Conservation (phyloP, 1,284 basidiomycete genomes). For the Moesziomyces globuligerus region DNA sequence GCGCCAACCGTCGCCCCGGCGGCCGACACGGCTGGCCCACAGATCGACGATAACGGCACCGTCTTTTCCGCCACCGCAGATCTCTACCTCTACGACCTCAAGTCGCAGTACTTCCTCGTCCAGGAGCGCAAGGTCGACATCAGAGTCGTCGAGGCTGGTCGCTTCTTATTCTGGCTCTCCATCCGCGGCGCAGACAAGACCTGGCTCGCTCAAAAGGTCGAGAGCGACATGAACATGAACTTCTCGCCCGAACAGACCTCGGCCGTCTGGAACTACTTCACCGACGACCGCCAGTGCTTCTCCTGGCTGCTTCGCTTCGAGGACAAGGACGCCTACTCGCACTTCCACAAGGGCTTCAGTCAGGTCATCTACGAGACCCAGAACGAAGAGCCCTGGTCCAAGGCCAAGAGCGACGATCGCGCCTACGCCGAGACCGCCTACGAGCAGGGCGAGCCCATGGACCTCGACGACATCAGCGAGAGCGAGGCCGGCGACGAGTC, state of each 20-base stretch:
- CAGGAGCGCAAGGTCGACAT: conserved; percentile 78
- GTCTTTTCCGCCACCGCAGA: conserved; percentile 68
- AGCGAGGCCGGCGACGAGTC: conserved; percentile 49
- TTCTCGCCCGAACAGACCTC: conserved; percentile 70
- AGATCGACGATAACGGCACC: conserved; percentile 19
- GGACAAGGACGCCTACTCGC: conserved; percentile 73
- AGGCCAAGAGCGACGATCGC: conserved; percentile 74
- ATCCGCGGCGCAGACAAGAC: conserved; percentile 69
- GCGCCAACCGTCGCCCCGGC: conserved; percentile 29
- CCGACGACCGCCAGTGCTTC: conserved; percentile 73
- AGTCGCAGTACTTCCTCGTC: conserved; percentile 76
- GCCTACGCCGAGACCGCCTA: conserved; percentile 73
- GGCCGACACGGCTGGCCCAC: conserved; percentile 31
- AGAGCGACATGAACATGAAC: conserved; percentile 68
- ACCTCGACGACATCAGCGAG: conserved; percentile 55
- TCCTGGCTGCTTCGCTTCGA: conserved; percentile 87
- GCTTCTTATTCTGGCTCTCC: conserved; percentile 74
- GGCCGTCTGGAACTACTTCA: conserved; percentile 81
- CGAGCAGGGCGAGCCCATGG: conserved; percentile 85
- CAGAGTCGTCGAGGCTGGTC: conserved; percentile 74
- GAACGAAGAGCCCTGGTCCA: conserved; percentile 80
- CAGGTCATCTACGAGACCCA: conserved; percentile 83
- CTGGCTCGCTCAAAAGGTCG: conserved; percentile 78
- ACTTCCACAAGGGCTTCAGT: conserved; percentile 77
- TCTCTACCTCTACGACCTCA: conserved; percentile 78